Conservation (phyloP, 257 asterid species). For the Cinchona pubescens region DNA sequence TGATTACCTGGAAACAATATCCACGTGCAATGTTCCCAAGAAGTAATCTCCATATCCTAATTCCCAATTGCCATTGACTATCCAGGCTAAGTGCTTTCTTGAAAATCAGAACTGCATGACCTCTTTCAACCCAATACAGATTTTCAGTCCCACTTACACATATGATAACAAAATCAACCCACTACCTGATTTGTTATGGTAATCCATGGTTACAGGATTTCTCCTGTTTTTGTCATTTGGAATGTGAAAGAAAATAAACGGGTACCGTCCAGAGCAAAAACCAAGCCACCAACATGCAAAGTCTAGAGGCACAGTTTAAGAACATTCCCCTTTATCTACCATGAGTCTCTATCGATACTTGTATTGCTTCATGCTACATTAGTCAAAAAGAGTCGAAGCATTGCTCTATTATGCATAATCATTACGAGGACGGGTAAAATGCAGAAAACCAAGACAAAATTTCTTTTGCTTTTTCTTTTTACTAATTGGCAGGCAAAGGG, state of each 20-base stretch:
- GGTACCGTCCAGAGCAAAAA: neutral
- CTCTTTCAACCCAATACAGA: neutral
- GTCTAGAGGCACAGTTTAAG: neutral
- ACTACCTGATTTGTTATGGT: neutral
- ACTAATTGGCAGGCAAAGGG: neutral
- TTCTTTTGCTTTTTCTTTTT: neutral
- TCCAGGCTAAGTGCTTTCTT: neutral
- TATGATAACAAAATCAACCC: constrained; percentile 5
- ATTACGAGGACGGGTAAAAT: no score
- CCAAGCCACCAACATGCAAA: neutral
- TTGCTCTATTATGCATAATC: neutral
- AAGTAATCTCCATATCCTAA: neutral
- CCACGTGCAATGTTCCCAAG: neutral
- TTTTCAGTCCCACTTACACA: neutral
- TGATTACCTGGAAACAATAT: neutral
- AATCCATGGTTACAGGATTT: neutral
- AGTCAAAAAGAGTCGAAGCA: neutral
- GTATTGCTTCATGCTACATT: neutral
- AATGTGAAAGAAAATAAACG: neutral
- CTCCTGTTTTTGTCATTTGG: neutral
- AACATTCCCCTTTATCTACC: neutral
- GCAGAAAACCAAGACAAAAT: neutral
- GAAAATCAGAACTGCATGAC: neutral
- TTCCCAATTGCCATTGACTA: neutral
- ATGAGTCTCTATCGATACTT: neutral